phyloP scores from a whole-genome alignment of 1,139 yeast genomes.

The Scheffersomyces lignicola region DNA sequence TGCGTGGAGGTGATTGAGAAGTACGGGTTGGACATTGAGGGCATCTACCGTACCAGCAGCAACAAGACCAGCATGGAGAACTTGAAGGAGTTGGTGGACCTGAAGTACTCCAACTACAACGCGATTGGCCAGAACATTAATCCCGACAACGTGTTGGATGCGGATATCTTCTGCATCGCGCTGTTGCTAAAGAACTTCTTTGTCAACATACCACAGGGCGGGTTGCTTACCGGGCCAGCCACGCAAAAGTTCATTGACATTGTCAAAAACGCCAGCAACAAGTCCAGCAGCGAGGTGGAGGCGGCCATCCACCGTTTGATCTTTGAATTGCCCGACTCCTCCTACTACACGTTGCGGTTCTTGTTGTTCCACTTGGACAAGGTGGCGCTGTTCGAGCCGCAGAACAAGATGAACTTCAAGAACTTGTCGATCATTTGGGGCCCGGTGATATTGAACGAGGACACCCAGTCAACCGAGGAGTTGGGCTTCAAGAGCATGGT shows the following conservation, averaged over 20 bases:
- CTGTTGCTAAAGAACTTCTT: constrained; percentile 71
- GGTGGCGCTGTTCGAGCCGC: constrained; percentile 61
- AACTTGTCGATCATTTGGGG: constrained; percentile 93
- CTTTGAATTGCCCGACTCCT: constrained; percentile 89
- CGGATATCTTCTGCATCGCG: constrained; percentile 73
- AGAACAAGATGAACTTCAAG: constrained; percentile 78
- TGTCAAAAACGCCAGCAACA: constrained; percentile 32
- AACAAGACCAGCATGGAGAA: constrained; percentile 73
- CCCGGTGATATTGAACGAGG: constrained; percentile 73
- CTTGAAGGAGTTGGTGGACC: constrained; percentile 70
- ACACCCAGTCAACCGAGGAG: constrained; percentile 68
- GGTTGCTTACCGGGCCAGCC: constrained; percentile 59
- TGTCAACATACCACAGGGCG: constrained; percentile 62
- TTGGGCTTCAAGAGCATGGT: constrained; percentile 79
- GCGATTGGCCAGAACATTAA: constrained; percentile 45
- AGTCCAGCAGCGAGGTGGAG: constrained; percentile 47
- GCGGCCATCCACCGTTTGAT: constrained; percentile 81
- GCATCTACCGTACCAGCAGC: constrained; percentile 86
- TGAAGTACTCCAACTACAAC: constrained; percentile 66
- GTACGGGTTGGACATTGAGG: constrained; percentile 82
- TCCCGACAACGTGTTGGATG: constrained; percentile 53
- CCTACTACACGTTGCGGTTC: constrained; percentile 86
- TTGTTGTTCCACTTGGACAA: constrained; percentile 81
- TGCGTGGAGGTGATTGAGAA: constrained; percentile 85
- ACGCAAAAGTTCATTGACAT: constrained; percentile 67